Evolutionary conservation across 208 protist species (phyloP), one percentile per base, ranked within the genome.

Genomic region (Leptomonas pyrrhocoris): DNA sequence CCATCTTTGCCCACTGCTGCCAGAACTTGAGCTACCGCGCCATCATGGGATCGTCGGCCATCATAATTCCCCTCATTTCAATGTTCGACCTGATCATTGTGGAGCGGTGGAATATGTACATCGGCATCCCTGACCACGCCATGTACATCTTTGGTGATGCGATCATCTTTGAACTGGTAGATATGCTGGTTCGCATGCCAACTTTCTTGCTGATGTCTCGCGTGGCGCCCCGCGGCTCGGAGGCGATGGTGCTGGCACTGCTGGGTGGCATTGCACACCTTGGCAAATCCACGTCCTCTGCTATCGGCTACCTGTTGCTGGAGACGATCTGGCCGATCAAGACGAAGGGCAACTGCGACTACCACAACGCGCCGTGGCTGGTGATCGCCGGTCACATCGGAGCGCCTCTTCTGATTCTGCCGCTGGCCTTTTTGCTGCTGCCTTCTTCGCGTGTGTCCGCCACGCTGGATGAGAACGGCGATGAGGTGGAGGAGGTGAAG

Each of bases 11-110:
- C 6, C 78, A 85, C 69, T 73, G 81, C 40, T 77, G 88, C 53
- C 80, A 76, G 16, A 81, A 88, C 66, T 71, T 56, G 55, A 86
- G 74, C 55, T 92, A 86, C 55, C 84, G 84, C 16, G 38, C 73
- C 19, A 71, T 81, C 30, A 92, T 94, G 61, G 57, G 83, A 19
- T 50, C 81, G 18, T 89, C 89, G 0, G 87, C 84, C 4, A 36
- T 90, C 30, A 48, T 92, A 50, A 40, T 79, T 19, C 80, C 86
- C 15, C 13, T 81, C 16, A 80, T 70, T 34, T 88, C 77, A 18
- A 51, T 90, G n/a, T 86, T 92, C 55, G 89, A 94, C 49, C 11
- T 92, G n/a, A 84, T 92, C 73, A 90, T 94, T 21, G 73, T 92
- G 43, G 61, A 89, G 71, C 84, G 89, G 30, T 93, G 88, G 88